Base-by-base conservation (phyloP, 768 basidiomycete genomes). In the Suillus sp. region DNA sequence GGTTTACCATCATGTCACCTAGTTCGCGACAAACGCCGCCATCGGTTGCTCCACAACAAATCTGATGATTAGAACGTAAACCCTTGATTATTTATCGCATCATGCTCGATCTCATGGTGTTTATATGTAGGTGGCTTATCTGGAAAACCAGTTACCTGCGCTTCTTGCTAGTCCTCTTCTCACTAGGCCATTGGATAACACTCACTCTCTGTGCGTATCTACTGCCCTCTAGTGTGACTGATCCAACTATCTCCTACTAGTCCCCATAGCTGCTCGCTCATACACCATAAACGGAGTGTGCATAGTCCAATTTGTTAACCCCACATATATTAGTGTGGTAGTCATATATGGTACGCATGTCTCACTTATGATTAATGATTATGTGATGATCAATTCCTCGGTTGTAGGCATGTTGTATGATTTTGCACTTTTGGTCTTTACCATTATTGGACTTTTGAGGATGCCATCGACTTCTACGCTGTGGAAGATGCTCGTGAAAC, bases 31-130 rank as follows among this genome's bases (percentile, higher is more conserved):
- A 13, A 57, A 40, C 27, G 3, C 27, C 37, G 56, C 56, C 25
- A 27, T 57, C 38, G 56, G 56, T 7, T 57, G 56, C 56, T 57
- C 56, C 10, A 18, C 56, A 27, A 40, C 25, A 57, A 57, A 57
- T 10, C 11, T 57, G 10, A 57, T 40, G 56, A 40, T 57, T 37
- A 57, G 56, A 40, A 40, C 56, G 56, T 18, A 27, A 3, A 25
- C 4, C 5, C 38, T 11, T 40, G 1, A 27, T 20, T 27, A 38
- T 25, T 11, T 5, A 25, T 40, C 5, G 2, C 8, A 51, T 4
- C 10, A 25, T 20, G 4, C 10, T 40, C 9, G 25, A 27, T 27
- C 56, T 57, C 38, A 40, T 20, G 25, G 8, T 57, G 30, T 27
- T 20, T 40, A 13, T 38, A 37, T 27, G 25, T 18, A 57, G 56